These are phyloP conservation scores for Hyparrhenia diplandra DNA, from an alignment of 176 grass and related monocot species.

Conservation along the genomic window DNA sequence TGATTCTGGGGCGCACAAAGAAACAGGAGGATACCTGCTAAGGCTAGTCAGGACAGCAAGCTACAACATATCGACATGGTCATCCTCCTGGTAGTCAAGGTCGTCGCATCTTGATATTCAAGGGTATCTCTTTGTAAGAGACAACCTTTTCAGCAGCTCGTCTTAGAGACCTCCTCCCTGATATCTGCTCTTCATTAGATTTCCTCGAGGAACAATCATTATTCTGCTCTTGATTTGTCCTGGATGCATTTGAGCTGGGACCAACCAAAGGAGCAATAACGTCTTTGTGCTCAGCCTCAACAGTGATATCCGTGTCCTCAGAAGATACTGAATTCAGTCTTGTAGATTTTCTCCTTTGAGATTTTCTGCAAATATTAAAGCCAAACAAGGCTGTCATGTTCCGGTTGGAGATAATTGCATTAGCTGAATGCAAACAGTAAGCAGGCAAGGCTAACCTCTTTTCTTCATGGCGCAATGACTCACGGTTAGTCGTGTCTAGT, in stretches of 20 bases:
- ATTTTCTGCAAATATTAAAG: constrained; percentile 28
- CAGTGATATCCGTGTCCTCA: not conserved
- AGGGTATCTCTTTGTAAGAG: constrained; percentile 54
- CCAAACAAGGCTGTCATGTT: not conserved
- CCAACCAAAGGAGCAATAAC: not conserved
- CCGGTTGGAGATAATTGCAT: constrained; percentile 1
- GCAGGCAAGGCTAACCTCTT: constrained; percentile 24
- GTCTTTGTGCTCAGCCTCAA: constrained; percentile 10
- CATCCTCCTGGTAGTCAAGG: not conserved
- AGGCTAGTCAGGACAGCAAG: not conserved
- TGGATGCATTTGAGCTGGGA: not conserved
- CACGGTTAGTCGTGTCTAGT: not conserved
- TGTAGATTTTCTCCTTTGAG: constrained; percentile 7
- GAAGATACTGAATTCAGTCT: constrained; percentile 6
- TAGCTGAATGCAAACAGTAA: not conserved
- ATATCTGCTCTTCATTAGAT: not conserved
- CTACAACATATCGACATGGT: not conserved
- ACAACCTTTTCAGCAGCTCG: constrained; percentile 49
- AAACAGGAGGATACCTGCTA: not conserved
- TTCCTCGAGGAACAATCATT: not conserved
- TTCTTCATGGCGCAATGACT: not conserved
- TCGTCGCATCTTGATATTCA: constrained; percentile 67
- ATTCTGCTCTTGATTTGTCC: not conserved
- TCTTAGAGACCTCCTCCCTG: constrained; percentile 25
- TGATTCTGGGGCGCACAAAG: not conserved